A percentile compares a stretch with the other conserved stretches of the same genome.
These are phyloP conservation scores for Xylaria sp. DNA, from an alignment of 2,329 filamentous ascomycete species.

Conservation along the genomic window DNA sequence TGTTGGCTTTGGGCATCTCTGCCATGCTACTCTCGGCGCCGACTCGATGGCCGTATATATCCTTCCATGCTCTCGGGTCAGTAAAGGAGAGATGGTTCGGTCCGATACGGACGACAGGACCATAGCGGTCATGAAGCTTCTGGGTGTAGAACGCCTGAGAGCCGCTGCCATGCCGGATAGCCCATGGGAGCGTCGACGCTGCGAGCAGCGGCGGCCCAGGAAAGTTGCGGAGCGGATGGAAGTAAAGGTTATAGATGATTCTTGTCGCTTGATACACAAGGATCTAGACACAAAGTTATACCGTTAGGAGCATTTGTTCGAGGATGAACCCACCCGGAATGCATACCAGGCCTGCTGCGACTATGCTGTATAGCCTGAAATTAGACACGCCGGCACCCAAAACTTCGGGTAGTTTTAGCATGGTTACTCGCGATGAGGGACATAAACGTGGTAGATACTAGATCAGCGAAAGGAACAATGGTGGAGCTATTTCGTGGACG, in stretches of 20 bases:
- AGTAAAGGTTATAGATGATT: constrained; percentile 34
- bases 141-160: constrained; percentile 29
- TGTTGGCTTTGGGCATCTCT: constrained; percentile 30
- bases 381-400: constrained; percentile 18
- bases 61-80: constrained; percentile 36
- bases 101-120: constrained; percentile 27
- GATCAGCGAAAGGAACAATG: not conserved
- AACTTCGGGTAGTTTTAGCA: constrained; percentile 4
- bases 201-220: constrained; percentile 30
- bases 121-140: constrained; percentile 30
- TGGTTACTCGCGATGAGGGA: constrained; percentile 2
- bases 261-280: constrained; percentile 23
- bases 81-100: constrained; percentile 38
- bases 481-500: not conserved
- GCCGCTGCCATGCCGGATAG: constrained; percentile 25
- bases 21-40: constrained; percentile 21
- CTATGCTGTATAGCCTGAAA: constrained; percentile 20
- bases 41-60: constrained; percentile 39
- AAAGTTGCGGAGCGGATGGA: constrained; percentile 34
- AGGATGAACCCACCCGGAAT: not conserved
- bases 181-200: constrained; percentile 31
- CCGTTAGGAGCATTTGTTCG: not conserved
- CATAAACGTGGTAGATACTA: not conserved
- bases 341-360: constrained; percentile 22
- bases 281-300: constrained; percentile 17